Base-by-base conservation (phyloP, 768 basidiomycete genomes). In the Lyophyllum atratum region DNA sequence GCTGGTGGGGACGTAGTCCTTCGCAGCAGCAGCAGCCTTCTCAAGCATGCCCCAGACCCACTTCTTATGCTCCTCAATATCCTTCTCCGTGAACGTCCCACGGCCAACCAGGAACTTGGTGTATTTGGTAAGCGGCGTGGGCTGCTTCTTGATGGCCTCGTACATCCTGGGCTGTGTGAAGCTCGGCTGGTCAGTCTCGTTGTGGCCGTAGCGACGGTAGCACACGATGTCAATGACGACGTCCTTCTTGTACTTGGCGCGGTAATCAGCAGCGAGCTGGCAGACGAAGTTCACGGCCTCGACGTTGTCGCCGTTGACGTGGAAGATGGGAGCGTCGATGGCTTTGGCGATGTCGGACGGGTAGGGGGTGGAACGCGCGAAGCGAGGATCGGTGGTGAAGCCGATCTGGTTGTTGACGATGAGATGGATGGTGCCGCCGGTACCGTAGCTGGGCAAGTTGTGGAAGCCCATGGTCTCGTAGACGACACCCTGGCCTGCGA, bases 31-130 rank as follows among this genome's bases (percentile, higher is more conserved):
- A n/a, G 91, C 86, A 8, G 97, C 94, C 74, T 89, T 95, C 75
- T 99, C 97, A 55, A 99, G 80, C 92, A 95, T 96, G 31, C 94
- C 93, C 95, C 94, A 97, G 3, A 99, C 97, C 97, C 97, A 99
- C 66, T 90, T 92, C 81, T 93, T 94, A 80, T 98, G 97, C 69
- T 98, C 95, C 70, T 96, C 95, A 51, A 98, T 93, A 67, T 98
- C 95, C 74, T 90, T 87, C 72, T 93, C 90, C 29, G 94, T 95
- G 72, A 99, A 99, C 1, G 95, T 94, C 25, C 90, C 89, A 54
- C 97, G 92, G 51, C 87, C 87, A 65, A 92, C 83, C 49, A 99
- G 79, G 77, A 91, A 90, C 69, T 95, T 92, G 60, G 92, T 85
- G 78, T 99, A 99, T 70, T 93, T 85, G 7, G 92, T 90, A 52